phyloP scores from a whole-genome alignment of 1,284 basidiomycete species.

The Naganishia liquefaciens region DNA sequence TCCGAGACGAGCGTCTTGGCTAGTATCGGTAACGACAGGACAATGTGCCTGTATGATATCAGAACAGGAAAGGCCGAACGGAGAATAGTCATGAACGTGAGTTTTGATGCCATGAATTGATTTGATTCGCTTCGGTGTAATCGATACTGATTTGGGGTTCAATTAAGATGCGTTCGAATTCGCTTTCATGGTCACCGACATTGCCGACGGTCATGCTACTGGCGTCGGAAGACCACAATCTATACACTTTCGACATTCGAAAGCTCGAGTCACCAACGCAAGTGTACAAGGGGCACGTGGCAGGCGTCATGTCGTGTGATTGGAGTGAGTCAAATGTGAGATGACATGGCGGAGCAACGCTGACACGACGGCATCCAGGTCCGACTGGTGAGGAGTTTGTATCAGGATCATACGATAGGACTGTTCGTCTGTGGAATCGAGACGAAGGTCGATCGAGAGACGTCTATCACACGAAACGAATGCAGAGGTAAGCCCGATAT shows the following conservation, averaged over 20 bases:
- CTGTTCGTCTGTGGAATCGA: conserved; percentile 89
- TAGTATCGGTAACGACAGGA: conserved; percentile 88
- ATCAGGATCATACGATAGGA: conserved; percentile 94
- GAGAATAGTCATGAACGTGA: conserved; percentile 81
- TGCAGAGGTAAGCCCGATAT: conserved; percentile 76
- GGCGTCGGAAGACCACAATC: conserved; percentile 95
- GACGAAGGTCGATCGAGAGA: conserved; percentile 80
- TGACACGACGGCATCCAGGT: conserved; percentile 53
- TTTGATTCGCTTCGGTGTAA: not conserved
- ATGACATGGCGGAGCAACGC: conserved; percentile 31
- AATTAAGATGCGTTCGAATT: conserved; percentile 75
- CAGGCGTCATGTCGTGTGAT: conserved; percentile 88
- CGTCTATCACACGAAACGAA: conserved; percentile 97
- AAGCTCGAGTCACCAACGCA: conserved; percentile 80
- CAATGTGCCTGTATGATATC: conserved; percentile 94
- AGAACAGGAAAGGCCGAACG: conserved; percentile 92
- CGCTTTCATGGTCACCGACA: conserved; percentile 91
- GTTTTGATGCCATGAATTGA: conserved; percentile 38
- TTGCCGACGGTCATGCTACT: conserved; percentile 88
- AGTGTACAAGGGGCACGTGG: conserved; percentile 97
- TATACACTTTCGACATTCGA: conserved; percentile 97
- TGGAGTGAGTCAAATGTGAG: conserved; percentile 63
- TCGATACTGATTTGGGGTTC: not conserved
- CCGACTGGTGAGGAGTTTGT: conserved; percentile 97
- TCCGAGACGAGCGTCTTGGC: conserved; percentile 91